phyloP scores from a whole-genome alignment of 2,329 filamentous ascomycete genomes.

The Cadophora gregata region DNA sequence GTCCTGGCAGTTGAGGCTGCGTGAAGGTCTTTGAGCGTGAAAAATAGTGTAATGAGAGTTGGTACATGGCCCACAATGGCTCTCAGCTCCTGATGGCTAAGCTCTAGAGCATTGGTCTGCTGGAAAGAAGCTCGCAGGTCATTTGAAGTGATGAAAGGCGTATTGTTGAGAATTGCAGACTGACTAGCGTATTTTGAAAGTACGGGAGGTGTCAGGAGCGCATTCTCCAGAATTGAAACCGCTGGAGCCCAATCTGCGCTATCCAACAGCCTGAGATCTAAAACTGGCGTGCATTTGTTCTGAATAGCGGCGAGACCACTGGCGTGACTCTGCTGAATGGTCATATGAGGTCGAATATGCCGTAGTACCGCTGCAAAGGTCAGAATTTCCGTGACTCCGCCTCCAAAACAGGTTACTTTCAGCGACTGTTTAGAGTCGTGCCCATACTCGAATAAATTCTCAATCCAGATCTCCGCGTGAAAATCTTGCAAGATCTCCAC shows the following conservation, averaged over 20 bases:
- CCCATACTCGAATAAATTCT: not conserved
- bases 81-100: conserved; percentile 45
- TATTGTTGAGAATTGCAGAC: conserved; percentile 50
- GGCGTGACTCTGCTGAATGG: not conserved
- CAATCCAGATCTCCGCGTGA: not conserved
- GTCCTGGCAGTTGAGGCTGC: conserved; percentile 71
- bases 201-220: conserved; percentile 57
- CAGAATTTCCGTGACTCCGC: conserved; percentile 60
- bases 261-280: conserved; percentile 71
- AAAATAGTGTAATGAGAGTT: conserved; percentile 78
- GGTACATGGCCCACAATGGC: conserved; percentile 43
- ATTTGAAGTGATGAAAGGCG: conserved; percentile 48
- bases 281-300: conserved; percentile 23
- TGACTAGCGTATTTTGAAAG: conserved; percentile 58
- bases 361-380: conserved; percentile 59
- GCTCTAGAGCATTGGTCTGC: conserved; percentile 55
- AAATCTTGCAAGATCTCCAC: conserved; percentile 34
- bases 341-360: conserved; percentile 58
- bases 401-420: conserved; percentile 29
- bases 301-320: not conserved
- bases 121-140: conserved; percentile 50
- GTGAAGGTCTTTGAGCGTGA: conserved; percentile 94
- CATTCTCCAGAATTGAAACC: conserved; percentile 59
- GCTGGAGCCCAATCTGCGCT: conserved; percentile 76
- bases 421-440: not conserved